Evolutionary conservation across 768 basidiomycete species (phyloP), one percentile per base, ranked within the genome.

Genomic region (Mycena epipterygia): DNA sequence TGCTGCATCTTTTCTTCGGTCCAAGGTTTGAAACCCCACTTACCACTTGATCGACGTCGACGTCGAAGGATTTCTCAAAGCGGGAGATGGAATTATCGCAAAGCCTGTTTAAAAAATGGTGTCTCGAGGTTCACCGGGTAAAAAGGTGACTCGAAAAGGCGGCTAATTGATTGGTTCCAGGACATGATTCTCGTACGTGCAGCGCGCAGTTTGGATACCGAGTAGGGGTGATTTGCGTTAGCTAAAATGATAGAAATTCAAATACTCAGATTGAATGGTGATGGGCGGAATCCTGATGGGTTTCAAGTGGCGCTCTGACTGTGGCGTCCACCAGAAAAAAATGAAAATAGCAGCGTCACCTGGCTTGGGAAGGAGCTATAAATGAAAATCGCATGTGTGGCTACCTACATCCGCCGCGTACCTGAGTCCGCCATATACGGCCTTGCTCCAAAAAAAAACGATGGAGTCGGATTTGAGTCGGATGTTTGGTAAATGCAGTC

Each of bases 181-280:
- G 57, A 42, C 23, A 52, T 5, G 59, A 55, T n/a, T 30, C 51
- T 52, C 23, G 53, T 62, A 56, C 48, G 57, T 64, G 32, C 46
- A 12, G 5, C 30, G 14, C 19, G 32, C 53, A 42, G 19, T 27
- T 48, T 58, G 35, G 55, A 66, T 55, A 55, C 64, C 69, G 69
- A 70, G 33, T 53, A 70, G 33, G 13, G 14, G 64, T 35, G 69
- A 70, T 66, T 48, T 70, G 69, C 69, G 58, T 35, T 59, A 65
- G 63, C 16, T 48, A 59, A 70, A 65, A 13, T 70, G 63, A 65
- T 57, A 48, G 61, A 58, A 57, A 51, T 57, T 58, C 44, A 25
- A 13, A 39, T 27, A 30, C n/a, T n/a, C 12, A 2, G 16, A 25
- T 8, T 33, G 56, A 13, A 53, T 30, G 25, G 3, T 29, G 41